A percentile compares a stretch with the other conserved stretches of the same genome.
phyloP scores from a whole-genome alignment of 306 rosid genomes.

The Pyrus betulifolia region DNA sequence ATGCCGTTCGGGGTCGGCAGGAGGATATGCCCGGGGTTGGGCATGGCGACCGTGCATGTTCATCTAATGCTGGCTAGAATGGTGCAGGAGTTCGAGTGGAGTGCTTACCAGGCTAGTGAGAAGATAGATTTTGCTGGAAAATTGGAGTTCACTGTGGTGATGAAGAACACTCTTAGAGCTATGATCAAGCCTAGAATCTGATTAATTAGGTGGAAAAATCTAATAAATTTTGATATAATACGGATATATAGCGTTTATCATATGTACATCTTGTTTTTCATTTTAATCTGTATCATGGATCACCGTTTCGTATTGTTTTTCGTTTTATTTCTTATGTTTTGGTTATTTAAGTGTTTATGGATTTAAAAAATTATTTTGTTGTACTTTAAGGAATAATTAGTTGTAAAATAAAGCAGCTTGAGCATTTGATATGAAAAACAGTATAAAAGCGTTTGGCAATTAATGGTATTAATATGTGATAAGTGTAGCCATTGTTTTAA shows the following conservation, averaged over 20 bases:
- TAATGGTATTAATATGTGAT: too few species aligned
- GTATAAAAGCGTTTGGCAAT: too few species aligned
- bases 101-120: slow-evolving; percentile 31
- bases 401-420: too few species aligned
- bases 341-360: not conserved
- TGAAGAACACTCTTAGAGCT: slow-evolving; percentile 71
- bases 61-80: slow-evolving; percentile 75
- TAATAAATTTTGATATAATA: not conserved
- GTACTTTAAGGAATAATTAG: too few species aligned
- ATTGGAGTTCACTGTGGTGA: slow-evolving; percentile 75
- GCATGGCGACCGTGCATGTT: slow-evolving; percentile 70
- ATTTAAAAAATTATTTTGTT: too few species aligned
- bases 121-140: slow-evolving; percentile 63
- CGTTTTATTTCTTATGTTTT: not conserved
- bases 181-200: slow-evolving; percentile 44
- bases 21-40: slow-evolving; percentile 86
- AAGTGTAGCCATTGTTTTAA: too few species aligned
- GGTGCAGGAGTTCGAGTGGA: slow-evolving; percentile 93
- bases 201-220: not conserved
- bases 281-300: not conserved
- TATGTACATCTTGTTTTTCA: not conserved
- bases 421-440: too few species aligned
- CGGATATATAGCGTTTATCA: not conserved
- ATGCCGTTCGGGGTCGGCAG: slow-evolving; percentile 82
- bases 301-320: not conserved